Evolutionary conservation across 306 rosid species (phyloP).

Genomic region (Prunus davidiana): DNA sequence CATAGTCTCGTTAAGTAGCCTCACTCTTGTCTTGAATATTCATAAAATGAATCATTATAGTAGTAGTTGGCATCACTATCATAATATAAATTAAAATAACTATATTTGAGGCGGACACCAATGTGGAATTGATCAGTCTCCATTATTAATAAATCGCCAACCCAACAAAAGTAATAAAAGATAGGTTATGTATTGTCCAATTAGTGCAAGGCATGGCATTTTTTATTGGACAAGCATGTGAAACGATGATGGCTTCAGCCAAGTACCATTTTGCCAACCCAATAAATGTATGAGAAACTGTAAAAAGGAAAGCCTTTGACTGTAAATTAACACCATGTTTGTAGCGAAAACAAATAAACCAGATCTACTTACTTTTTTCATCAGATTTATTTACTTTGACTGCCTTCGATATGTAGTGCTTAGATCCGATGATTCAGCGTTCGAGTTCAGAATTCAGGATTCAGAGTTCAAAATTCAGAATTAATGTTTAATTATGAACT

Average conservation of each 20-base stretch:
- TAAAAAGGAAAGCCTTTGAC: too few species aligned
- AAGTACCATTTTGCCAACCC: background rate
- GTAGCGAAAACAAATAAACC: background rate
- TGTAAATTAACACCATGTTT: background rate
- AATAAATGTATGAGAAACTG: background rate
- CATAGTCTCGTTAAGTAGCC: too few species aligned
- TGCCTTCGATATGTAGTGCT: too few species aligned
- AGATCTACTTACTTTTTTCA: background rate
- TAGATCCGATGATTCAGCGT: too few species aligned
- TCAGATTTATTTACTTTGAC: too few species aligned
- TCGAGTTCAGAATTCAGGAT: too few species aligned
- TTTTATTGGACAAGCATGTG: background rate
- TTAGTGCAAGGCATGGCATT: background rate
- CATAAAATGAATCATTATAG: background rate
- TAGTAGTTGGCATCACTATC: background rate
- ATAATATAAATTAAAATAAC: background rate
- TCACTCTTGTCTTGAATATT: too few species aligned
- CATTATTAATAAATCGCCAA: background rate
- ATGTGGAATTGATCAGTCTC: background rate
- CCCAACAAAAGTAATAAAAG: background rate
- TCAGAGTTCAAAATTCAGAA: too few species aligned
- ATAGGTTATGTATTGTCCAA: background rate
- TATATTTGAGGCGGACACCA: background rate
- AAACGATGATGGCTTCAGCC: background rate
- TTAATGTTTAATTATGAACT: too few species aligned